Base-by-base conservation (phyloP, 2,329 filamentous ascomycete genomes). In the Volutella citrinella region DNA sequence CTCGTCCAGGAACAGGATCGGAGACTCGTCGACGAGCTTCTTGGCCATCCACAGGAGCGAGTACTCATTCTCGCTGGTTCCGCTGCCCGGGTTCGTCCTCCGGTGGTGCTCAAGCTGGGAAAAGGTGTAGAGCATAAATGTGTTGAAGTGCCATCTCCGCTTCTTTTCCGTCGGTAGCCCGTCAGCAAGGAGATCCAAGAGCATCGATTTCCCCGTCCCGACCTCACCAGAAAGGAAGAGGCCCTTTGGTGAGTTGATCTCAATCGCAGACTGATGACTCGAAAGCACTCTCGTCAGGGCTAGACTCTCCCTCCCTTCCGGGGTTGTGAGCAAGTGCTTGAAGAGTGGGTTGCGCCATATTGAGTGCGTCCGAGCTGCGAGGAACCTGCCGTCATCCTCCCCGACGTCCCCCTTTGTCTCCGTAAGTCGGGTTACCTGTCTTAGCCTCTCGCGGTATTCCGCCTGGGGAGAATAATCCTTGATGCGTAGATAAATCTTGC, bases 191-290 rank as follows among this genome's bases (percentile, higher is more conserved):
- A 93, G 65, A 51, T 91, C 86, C 11, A 90, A 72, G n/a, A 93
- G 72, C 84, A 93, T 89, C 6, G 80, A 85, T 57, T 93, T 93
- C 11, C 87, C 86, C 0, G 84, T 88, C 10, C 87, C 87, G 3
- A 93, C 87, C 54, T 89, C 85, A 7, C 87, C 86, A 17, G 87
- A 87, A 0, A 93, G 69, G 54, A 91, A 81, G 12, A 93, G 64
- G 0, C 87, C 87, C 46, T 73, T 78, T 0, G 87, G 87, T 0
- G 83, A 87, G 49, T 85, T 71, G 29, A 90, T 72, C 27, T 79
- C 68, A 42, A 88, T 72, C 10, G 86, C 86, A 14, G 78, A 76
- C 55, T 90, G 80, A 53, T 89, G 76, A 46, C 72, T 78, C 1
- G 80, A 83, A 11, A 90, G 64, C n/a, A 82, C 74, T 30, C 76